Percentiles rank a stretch among this genome's conserved stretches.
Evolutionary conservation across 2,329 filamentous ascomycete species (phyloP).

Genomic region (Neofusicoccum kwambonambiense): DNA sequence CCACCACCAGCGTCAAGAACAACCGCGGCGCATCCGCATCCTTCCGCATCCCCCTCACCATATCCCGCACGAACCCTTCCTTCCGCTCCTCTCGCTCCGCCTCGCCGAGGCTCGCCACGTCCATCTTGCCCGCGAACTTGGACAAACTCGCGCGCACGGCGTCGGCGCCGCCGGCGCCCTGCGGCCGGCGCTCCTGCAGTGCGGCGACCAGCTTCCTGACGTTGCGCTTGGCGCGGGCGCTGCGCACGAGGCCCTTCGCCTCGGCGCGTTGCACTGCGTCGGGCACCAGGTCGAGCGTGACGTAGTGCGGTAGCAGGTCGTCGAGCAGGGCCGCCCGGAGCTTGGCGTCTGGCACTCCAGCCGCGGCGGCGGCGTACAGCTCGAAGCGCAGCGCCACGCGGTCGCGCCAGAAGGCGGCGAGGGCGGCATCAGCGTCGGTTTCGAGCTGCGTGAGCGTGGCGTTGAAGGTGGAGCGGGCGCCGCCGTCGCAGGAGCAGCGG

Average conservation of each 20-base stretch:
- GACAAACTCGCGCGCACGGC: constrained; percentile 25
- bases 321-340: constrained; percentile 32
- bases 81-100: constrained; percentile 25
- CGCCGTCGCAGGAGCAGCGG: constrained; percentile 5
- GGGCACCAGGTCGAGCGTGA: constrained; percentile 34
- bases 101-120: constrained; percentile 20
- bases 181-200: constrained; percentile 21
- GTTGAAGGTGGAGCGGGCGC: constrained; percentile 6
- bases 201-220: constrained; percentile 28
- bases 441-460: constrained; percentile 27
- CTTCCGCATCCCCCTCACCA: constrained; percentile 35
- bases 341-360: constrained; percentile 29
- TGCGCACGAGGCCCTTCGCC: constrained; percentile 30
- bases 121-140: constrained; percentile 36
- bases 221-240: constrained; percentile 33
- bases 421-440: constrained; percentile 28
- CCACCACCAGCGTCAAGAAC: constrained; percentile 37
- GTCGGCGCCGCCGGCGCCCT: not conserved
- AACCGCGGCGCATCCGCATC: constrained; percentile 37
- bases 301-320: constrained; percentile 31
- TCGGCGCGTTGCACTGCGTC: constrained; percentile 32
- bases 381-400: constrained; percentile 28
- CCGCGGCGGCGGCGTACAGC: constrained; percentile 29
- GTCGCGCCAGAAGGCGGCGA: constrained; percentile 34
- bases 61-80: constrained; percentile 27